Conservation (phyloP, 2,329 filamentous ascomycete species). For the Epichloe elymi region DNA sequence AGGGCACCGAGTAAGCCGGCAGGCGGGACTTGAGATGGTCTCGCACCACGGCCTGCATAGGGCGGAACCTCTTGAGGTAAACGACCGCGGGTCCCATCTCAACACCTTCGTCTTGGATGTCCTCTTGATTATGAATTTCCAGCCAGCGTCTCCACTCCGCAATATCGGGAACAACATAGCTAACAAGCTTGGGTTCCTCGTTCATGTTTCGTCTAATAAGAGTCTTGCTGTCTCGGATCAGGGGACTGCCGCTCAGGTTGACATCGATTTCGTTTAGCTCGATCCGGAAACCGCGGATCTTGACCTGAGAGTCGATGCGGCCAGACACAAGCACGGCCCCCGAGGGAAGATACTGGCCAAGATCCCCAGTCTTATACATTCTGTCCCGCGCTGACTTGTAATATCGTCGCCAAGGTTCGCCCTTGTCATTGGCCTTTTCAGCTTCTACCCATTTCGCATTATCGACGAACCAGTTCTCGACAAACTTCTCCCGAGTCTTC, state of each 20-base stretch:
- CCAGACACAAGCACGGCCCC: constrained; percentile 70
- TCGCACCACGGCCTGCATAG: constrained; percentile 37
- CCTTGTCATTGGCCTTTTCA: constrained; percentile 17
- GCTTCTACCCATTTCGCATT: neutral
- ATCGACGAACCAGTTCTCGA: constrained; percentile 73
- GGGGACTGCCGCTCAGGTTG: constrained; percentile 58
- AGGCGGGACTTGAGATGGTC: constrained; percentile 55
- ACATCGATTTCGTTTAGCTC: constrained; percentile 89
- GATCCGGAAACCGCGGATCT: constrained; percentile 91
- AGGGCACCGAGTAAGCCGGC: constrained; percentile 22
- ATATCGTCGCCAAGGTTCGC: constrained; percentile 64
- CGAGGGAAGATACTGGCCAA: constrained; percentile 58
- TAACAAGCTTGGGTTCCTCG: constrained; percentile 70
- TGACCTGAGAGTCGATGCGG: constrained; percentile 78
- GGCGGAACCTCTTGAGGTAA: constrained; percentile 31
- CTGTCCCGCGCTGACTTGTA: constrained; percentile 77
- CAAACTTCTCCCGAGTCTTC: constrained; percentile 62
- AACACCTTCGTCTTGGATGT: constrained; percentile 38
- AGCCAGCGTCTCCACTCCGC: constrained; percentile 61
- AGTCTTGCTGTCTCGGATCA: constrained; percentile 77
- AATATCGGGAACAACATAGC: constrained; percentile 74
- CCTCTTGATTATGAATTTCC: constrained; percentile 37
- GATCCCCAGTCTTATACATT: constrained; percentile 75
- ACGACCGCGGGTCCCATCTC: constrained; percentile 30
- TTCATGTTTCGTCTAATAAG: constrained; percentile 41